Conservation (phyloP, 345 rosid genomes). For the Arabidopsis arenosa region DNA sequence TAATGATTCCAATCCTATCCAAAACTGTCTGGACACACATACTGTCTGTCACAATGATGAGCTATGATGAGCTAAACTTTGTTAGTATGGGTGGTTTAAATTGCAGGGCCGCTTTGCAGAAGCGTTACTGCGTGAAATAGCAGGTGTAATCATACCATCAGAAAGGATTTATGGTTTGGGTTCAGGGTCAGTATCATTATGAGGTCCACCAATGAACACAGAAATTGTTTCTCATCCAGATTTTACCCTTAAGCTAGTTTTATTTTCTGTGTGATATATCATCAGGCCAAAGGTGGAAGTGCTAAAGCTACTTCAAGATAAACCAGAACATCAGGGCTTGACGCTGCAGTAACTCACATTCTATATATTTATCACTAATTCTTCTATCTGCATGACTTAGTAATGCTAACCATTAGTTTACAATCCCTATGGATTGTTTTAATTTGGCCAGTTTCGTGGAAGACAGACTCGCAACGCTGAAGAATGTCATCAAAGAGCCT, state of each 20-base stretch:
- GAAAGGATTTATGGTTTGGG: constrained; percentile 84
- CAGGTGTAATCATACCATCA: constrained; percentile 72
- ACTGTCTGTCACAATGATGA: not conserved
- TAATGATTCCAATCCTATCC: not conserved
- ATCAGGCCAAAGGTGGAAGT: constrained; percentile 81
- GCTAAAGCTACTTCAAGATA: constrained; percentile 76
- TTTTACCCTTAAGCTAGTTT: not conserved
- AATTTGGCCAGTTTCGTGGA: constrained; percentile 74
- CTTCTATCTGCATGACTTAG: not conserved
- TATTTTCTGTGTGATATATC: constrained; percentile 14
- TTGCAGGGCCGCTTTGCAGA: constrained; percentile 82
- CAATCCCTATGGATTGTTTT: constrained; percentile 7
- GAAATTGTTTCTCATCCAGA: not conserved
- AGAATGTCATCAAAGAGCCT: constrained; percentile 88
- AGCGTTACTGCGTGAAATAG: constrained; percentile 71
- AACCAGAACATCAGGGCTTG: constrained; percentile 80
- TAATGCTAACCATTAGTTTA: constrained; percentile 14
- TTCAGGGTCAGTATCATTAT: constrained; percentile 80
- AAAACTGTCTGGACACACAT: not conserved
- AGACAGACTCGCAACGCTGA: constrained; percentile 88
- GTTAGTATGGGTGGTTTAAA: not conserved
- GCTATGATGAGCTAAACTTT: constrained; percentile 12
- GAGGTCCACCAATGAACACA: constrained; percentile 2
- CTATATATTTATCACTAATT: not conserved
- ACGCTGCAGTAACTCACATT: constrained; percentile 60